These are phyloP conservation scores for Remersonia thermophila DNA, from an alignment of 2,329 filamentous ascomycete genomes.

Conservation along the genomic window DNA sequence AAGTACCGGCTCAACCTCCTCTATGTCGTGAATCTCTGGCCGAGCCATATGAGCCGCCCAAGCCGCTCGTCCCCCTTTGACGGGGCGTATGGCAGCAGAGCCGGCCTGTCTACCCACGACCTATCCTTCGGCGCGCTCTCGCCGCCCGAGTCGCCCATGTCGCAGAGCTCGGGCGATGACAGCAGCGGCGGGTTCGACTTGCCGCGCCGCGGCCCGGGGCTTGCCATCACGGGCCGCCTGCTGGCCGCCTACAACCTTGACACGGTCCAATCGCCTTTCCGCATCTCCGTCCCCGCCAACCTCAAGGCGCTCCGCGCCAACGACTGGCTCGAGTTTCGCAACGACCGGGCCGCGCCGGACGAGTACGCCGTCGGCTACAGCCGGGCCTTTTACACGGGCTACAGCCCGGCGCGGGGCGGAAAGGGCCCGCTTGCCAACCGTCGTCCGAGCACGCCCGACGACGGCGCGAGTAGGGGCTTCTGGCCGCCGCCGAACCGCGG, in stretches of 20 bases:
- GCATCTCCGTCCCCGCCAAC: slow-evolving; percentile 38
- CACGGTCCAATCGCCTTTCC: slow-evolving; percentile 38
- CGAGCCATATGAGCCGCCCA: slow-evolving; percentile 21
- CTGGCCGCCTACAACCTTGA: slow-evolving; percentile 43
- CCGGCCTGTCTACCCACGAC: slow-evolving; percentile 2
- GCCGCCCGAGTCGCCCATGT: slow-evolving; percentile 8
- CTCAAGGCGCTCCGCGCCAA: slow-evolving; percentile 35
- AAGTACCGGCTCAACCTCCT: slow-evolving; percentile 46
- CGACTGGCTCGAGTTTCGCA: slow-evolving; percentile 42
- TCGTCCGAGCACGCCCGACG: slow-evolving; percentile 2
- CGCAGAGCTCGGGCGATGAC: slow-evolving; percentile 7
- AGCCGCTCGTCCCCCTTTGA: slow-evolving; percentile 10
- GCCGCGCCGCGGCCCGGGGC: slow-evolving; percentile 7
- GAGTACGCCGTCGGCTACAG: slow-evolving; percentile 42
- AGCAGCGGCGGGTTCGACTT: neutral
- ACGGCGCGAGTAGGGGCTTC: slow-evolving; percentile 14
- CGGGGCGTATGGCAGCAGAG: slow-evolving; percentile 9
- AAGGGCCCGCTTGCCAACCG: too few species aligned
- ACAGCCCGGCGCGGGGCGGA: slow-evolving; percentile 2
- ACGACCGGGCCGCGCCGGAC: slow-evolving; percentile 27
- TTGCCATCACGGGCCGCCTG: slow-evolving; percentile 34
- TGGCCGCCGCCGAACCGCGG: slow-evolving; percentile 28
- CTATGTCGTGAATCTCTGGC: slow-evolving; percentile 48
- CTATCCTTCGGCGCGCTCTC: slow-evolving; percentile 2
- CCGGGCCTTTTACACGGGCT: slow-evolving; percentile 38